Evolutionary conservation across 192 early-diverging fungal species (phyloP), one percentile per base, ranked within the genome.

Genomic region (Entomortierella chlamydospora): DNA sequence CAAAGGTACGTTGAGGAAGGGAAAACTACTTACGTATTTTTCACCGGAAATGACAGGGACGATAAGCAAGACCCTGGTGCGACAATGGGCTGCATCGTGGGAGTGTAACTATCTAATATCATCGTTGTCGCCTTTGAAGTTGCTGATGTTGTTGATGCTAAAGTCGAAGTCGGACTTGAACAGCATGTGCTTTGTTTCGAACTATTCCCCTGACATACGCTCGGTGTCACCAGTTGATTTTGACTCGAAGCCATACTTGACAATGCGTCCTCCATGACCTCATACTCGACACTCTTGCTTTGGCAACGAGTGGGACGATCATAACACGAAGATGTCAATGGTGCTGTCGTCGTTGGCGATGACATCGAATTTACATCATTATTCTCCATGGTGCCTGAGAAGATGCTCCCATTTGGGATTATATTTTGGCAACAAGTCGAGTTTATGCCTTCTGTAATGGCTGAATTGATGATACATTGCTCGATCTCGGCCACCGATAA

Each of bases 361-460:
- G 23, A 3, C n/a, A 28, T 23, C 8, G 8, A 54, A 9, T 15
- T 18, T 28, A 10, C 28, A 25, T 54, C 52, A 25, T 54, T 7
- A 10, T 54, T 54, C 28, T 25, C 18, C 26, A 25, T 15, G 28
- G 30, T 50, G 43, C 37, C 33, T 2, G 63, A 47, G 30, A 47
- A 42, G 41, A 57, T 42, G 2, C 15, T 22, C 15, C 55, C 64
- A 28, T 17, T 4, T n/a, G 64, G 64, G 64, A 67, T 47, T 12
- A 67, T 29, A 47, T 67, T 41, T 31, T 67, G 54, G 31, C 64
- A 67, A 50, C 64, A 67, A 9, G 53, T 67, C 39, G 64, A 67
- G 22, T 43, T 13, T 41, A 67, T 67, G n/a, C 64, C 64, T 13
- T 67, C 52, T 22, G 13, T 18, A 0, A 56, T 0, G 7, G 54